Evolutionary conservation across 495 filamentous ascomycete species (phyloP).

Genomic region (Neurospora sublineolata): DNA sequence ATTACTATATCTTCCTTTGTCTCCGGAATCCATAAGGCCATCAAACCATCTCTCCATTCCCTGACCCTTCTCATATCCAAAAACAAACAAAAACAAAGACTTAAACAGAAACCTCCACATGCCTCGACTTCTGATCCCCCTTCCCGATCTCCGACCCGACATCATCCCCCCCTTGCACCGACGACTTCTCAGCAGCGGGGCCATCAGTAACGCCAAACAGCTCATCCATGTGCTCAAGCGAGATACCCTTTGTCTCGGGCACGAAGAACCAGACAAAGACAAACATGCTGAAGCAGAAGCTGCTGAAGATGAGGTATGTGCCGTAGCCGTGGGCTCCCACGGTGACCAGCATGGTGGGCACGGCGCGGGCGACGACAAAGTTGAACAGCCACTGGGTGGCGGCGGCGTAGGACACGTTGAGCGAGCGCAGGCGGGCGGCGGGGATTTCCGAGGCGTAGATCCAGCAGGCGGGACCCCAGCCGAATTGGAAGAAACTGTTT

Average conservation of each 20-base stretch:
- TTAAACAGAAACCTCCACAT: background rate
- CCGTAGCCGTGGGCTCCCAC: slow-evolving; percentile 52
- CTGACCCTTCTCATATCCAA: background rate
- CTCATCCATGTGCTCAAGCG: slow-evolving; percentile 29
- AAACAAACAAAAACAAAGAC: background rate
- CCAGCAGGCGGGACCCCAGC: slow-evolving; percentile 73
- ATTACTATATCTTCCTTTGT: background rate
- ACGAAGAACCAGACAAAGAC: slow-evolving; percentile 62
- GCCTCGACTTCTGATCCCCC: background rate
- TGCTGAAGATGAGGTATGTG: slow-evolving; percentile 44
- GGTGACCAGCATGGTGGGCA: slow-evolving; percentile 53
- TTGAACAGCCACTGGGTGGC: slow-evolving; percentile 64
- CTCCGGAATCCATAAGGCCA: background rate
- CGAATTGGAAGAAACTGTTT: slow-evolving; percentile 56
- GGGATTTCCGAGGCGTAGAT: slow-evolving; percentile 68
- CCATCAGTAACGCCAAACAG: slow-evolving; percentile 25
- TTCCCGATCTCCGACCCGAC: background rate
- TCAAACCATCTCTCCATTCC: background rate
- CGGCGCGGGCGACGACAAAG: slow-evolving; percentile 54
- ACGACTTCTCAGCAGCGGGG: background rate
- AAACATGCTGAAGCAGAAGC: slow-evolving; percentile 56
- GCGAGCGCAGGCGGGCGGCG: slow-evolving; percentile 55
- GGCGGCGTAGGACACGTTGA: slow-evolving; percentile 58
- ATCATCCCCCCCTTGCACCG: background rate
- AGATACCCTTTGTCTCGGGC: slow-evolving; percentile 56